Conservation (phyloP, 768 basidiomycete species). For the Mycena floridula region DNA sequence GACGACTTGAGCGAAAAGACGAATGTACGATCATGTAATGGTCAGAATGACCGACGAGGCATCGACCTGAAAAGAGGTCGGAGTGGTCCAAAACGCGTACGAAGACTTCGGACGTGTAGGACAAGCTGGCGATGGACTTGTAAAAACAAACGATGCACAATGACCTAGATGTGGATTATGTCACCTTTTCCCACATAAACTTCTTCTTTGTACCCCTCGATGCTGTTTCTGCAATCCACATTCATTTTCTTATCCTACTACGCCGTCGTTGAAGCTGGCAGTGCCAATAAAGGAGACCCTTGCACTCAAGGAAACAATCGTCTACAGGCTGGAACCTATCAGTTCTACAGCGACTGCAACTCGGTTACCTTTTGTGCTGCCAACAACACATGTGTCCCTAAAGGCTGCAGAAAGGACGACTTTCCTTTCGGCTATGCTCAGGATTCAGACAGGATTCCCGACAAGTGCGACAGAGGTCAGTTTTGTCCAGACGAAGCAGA, state of each 20-base stretch:
- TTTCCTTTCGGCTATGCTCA: constrained; percentile 65
- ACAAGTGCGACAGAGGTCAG: constrained; percentile 49
- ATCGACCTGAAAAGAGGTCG: no score
- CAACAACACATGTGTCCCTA: constrained; percentile 48
- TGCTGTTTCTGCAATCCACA: constrained; percentile 33
- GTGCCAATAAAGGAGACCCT: constrained; percentile 32
- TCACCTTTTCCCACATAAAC: no score
- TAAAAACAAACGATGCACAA: no score
- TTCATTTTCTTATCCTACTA: constrained; percentile 45
- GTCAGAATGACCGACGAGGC: no score
- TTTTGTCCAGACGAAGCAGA: constrained; percentile 87
- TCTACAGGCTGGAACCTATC: constrained; percentile 70
- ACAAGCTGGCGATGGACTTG: no score
- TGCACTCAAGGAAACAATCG: constrained; percentile 57
- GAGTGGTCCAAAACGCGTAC: no score
- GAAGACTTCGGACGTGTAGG: no score
- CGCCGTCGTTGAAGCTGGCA: constrained; percentile 38
- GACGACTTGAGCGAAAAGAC: constrained; percentile 43
- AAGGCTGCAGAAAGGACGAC: constrained; percentile 70
- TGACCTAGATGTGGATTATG: no score
- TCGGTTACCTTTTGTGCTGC: constrained; percentile 59
- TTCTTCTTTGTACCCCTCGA: no score
- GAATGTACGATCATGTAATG: constrained; percentile 71
- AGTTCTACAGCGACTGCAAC: constrained; percentile 77
- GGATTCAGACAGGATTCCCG: constrained; percentile 40